A percentile compares a stretch with the other conserved stretches of the same genome.
Evolutionary conservation across 768 basidiomycete genomes (phyloP).

Genomic region (Xanthoconium purpureum): DNA sequence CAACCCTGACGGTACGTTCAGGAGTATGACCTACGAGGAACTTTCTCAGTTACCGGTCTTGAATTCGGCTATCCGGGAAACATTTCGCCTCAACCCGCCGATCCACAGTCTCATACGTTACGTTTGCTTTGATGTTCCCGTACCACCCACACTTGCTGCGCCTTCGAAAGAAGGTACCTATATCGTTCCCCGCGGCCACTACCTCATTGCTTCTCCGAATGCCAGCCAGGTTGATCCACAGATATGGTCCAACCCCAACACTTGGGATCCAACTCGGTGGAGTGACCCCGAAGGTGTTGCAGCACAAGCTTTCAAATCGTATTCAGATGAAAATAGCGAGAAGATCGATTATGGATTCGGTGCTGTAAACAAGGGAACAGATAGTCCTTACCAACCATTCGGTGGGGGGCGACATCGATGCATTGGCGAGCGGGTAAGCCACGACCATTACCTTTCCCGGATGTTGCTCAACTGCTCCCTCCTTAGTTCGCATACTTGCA

Average conservation of each 20-base stretch:
- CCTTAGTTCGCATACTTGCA: slow-evolving; percentile 93
- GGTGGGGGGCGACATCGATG: slow-evolving; percentile 95
- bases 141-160: slow-evolving; percentile 77
- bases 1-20: slow-evolving; percentile 75
- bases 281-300: slow-evolving; percentile 80
- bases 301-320: slow-evolving; percentile 70
- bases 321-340: slow-evolving; percentile 73
- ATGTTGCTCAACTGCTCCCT: slow-evolving; percentile 2
- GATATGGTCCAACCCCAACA: slow-evolving; percentile 69
- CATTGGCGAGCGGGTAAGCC: slow-evolving; percentile 79
- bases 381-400: slow-evolving; percentile 95
- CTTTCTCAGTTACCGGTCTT: slow-evolving; percentile 78
- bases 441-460: background rate
- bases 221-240: slow-evolving; percentile 83
- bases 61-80: slow-evolving; percentile 90
- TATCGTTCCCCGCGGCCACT: slow-evolving; percentile 87
- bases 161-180: slow-evolving; percentile 73
- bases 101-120: slow-evolving; percentile 95
- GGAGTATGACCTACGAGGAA: slow-evolving; percentile 82
- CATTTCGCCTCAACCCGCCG: slow-evolving; percentile 89
- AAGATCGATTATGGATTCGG: slow-evolving; percentile 98
- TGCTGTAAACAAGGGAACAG: slow-evolving; percentile 92
- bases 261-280: slow-evolving; percentile 87
- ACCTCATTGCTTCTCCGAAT: slow-evolving; percentile 83
- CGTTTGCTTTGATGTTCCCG: slow-evolving; percentile 78